Conservation (phyloP, 2,329 filamentous ascomycete species). For the Claviceps sp. region DNA sequence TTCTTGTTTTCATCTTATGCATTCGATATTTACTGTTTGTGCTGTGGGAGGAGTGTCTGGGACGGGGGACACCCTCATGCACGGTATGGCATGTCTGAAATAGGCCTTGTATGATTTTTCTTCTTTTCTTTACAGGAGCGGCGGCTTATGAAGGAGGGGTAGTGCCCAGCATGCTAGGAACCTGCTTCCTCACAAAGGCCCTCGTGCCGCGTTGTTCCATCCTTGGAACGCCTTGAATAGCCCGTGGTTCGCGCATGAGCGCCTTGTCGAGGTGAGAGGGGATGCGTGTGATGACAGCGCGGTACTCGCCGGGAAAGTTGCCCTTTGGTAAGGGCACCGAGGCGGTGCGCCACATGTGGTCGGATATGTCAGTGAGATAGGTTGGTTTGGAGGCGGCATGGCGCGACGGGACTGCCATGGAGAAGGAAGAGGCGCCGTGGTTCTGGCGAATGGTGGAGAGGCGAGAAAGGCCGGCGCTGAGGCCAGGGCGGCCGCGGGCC, state of each 20-base stretch:
- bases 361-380: conserved; percentile 58
- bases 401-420: conserved; percentile 22
- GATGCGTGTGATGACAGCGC: conserved; percentile 46
- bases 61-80: background rate
- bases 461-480: conserved; percentile 51
- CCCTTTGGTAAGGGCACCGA: conserved; percentile 46
- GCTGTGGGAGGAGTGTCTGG: background rate
- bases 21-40: too few relatives aligned
- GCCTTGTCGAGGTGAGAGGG: conserved; percentile 74
- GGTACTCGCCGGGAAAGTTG: conserved; percentile 51
- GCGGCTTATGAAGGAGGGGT: conserved; percentile 24
- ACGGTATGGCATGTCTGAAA: background rate
- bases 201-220: conserved; percentile 37
- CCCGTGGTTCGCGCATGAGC: conserved; percentile 82
- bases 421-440: conserved; percentile 29
- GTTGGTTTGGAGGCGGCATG: conserved; percentile 25
- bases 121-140: conserved; percentile 18
- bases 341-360: conserved; percentile 67
- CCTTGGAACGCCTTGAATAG: conserved; percentile 75
- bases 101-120: background rate
- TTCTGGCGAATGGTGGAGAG: conserved; percentile 46
- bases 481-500: conserved; percentile 47
- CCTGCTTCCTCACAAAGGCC: conserved; percentile 42
- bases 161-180: conserved; percentile 33
- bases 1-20: background rate